Conservation (phyloP, 768 basidiomycete genomes). For the Scleroderma bovista region DNA sequence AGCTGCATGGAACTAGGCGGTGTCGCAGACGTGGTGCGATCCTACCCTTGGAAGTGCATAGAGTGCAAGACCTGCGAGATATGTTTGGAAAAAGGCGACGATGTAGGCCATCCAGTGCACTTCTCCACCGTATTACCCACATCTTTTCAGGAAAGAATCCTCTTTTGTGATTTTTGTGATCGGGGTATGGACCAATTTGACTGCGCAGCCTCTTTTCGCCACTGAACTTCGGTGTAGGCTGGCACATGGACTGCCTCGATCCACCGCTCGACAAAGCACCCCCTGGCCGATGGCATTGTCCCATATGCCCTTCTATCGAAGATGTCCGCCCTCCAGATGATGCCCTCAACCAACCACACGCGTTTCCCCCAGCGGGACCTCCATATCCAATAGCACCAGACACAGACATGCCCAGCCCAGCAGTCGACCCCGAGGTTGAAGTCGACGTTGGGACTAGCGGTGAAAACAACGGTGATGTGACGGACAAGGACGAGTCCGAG, state of each 20-base stretch:
- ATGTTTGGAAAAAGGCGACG: slow-evolving; percentile 80
- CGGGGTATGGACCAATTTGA: slow-evolving; percentile 47
- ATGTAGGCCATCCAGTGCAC: slow-evolving; percentile 50
- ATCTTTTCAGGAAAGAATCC: slow-evolving; percentile 55
- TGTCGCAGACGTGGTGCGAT: slow-evolving; percentile 54
- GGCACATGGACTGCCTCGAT: slow-evolving; percentile 77
- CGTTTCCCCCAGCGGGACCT: slow-evolving; percentile 35
- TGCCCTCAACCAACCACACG: slow-evolving; percentile 27
- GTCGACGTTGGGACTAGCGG: slow-evolving; percentile 24
- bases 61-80: slow-evolving; percentile 93
- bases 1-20: slow-evolving; percentile 68
- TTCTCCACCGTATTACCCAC: slow-evolving; percentile 16
- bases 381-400: slow-evolving; percentile 17
- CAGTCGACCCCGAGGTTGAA: slow-evolving; percentile 26
- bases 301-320: slow-evolving; percentile 44
- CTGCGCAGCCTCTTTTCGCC: slow-evolving; percentile 1
- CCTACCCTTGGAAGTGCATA: slow-evolving; percentile 82
- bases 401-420: slow-evolving; percentile 22
- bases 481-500: slow-evolving; percentile 18
- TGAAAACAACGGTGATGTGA: slow-evolving; percentile 23
- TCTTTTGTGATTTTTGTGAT: slow-evolving; percentile 95
- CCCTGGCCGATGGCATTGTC: slow-evolving; percentile 75
- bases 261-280: slow-evolving; percentile 71
- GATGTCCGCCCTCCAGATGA: slow-evolving; percentile 7
- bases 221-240: slow-evolving; percentile 41